A percentile compares a stretch with the other conserved stretches of the same genome.
Conservation (phyloP, 345 rosid genomes). For the Garcia nutans region DNA sequence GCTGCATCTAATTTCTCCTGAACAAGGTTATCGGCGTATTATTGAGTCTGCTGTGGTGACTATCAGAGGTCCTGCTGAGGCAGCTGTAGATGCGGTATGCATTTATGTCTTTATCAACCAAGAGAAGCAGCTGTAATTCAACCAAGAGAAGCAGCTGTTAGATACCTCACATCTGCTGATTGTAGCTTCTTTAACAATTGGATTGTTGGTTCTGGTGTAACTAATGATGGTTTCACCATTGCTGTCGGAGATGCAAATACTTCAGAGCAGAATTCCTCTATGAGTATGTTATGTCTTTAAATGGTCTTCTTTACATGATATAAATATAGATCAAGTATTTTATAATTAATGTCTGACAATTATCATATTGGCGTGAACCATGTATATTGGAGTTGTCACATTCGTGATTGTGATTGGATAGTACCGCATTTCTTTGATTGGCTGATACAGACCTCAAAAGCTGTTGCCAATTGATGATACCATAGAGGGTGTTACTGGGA, state of each 20-base stretch:
- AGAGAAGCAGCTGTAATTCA: slow-evolving; percentile 83
- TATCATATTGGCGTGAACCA: background rate
- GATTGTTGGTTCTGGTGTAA: slow-evolving; percentile 59
- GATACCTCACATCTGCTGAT: slow-evolving; percentile 88
- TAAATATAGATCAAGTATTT: background rate
- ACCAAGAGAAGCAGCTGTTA: slow-evolving; percentile 79
- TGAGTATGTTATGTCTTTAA: slow-evolving; percentile 41
- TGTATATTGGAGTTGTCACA: background rate
- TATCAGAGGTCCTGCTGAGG: slow-evolving; percentile 93
- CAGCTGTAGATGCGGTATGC: slow-evolving; percentile 89
- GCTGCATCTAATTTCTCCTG: slow-evolving; percentile 97
- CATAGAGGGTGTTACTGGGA: slow-evolving; percentile 66
- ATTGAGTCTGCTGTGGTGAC: slow-evolving; percentile 81
- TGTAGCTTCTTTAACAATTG: slow-evolving; percentile 89
- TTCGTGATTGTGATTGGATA: background rate
- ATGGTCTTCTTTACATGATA: slow-evolving; percentile 9
- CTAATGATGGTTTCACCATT: slow-evolving; percentile 28
- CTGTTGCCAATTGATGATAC: slow-evolving; percentile 35
- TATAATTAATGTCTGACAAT: background rate
- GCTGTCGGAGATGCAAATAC: slow-evolving; percentile 29
- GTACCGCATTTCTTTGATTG: slow-evolving; percentile 2
- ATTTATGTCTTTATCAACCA: slow-evolving; percentile 27
- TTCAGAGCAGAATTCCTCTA: slow-evolving; percentile 33
- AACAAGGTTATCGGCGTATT: slow-evolving; percentile 93
- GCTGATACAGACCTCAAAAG: background rate